Percentiles rank a stretch among this genome's conserved stretches.
Evolutionary conservation across 805 yeast genomes (phyloP).

Genomic region (Suhomyces pyralidae): DNA sequence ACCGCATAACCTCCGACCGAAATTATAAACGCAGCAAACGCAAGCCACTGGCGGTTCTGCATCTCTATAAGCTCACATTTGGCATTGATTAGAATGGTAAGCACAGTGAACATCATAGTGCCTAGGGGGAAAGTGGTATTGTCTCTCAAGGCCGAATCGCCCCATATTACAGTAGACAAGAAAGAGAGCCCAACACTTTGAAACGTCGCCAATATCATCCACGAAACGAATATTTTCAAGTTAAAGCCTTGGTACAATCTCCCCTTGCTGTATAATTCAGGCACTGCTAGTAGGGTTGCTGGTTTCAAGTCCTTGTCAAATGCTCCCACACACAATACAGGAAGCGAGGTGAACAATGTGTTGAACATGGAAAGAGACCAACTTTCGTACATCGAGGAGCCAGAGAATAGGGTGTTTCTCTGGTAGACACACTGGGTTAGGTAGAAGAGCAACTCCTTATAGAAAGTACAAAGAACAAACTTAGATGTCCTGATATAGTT

Average conservation of each 20-base stretch:
- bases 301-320: conserved; percentile 89
- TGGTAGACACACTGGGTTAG: conserved; percentile 87
- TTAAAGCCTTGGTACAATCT: conserved; percentile 73
- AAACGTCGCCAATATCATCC: conserved; percentile 75
- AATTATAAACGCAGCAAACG: conserved; percentile 60
- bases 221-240: conserved; percentile 60
- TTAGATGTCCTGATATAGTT: conserved; percentile 89
- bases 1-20: conserved; percentile 82
- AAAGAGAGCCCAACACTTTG: conserved; percentile 74
- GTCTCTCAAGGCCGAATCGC: conserved; percentile 62
- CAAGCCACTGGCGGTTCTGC: conserved; percentile 67
- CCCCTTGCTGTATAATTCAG: conserved; percentile 82
- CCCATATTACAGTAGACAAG: conserved; percentile 66
- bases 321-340: conserved; percentile 92
- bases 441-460: conserved; percentile 89
- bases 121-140: conserved; percentile 83
- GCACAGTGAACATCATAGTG: conserved; percentile 65
- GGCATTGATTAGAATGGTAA: conserved; percentile 68
- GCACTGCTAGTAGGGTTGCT: conserved; percentile 83
- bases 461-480: conserved; percentile 89
- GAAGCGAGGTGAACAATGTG: conserved; percentile 88
- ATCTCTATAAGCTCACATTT: conserved; percentile 82
- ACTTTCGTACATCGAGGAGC: conserved; percentile 88
- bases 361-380: conserved; percentile 98
- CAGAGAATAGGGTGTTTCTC: conserved; percentile 82